Base-by-base conservation (phyloP, 257 asterid species). In the Solanum etuberosum region DNA sequence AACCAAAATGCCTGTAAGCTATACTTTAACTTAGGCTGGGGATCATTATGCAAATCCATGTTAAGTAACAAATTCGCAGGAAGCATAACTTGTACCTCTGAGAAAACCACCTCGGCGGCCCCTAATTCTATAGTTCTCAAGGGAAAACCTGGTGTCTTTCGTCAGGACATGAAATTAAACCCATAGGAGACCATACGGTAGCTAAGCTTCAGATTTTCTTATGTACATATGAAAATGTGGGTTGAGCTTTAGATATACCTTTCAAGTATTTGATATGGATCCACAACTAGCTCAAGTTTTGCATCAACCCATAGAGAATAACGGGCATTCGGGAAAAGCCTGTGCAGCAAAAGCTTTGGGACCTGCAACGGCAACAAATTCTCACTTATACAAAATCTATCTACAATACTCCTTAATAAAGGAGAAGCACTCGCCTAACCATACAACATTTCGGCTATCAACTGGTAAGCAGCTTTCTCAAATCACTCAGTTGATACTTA, bases 271-370 rank as follows among this genome's bases (percentile, higher is more conserved):
- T 92, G 95, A 90, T 93, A 85, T 83, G 99, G 99, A 91, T 96
- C 99, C 86, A 95, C 98, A 85, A 94, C 94, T 61, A 96, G 96
- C 91, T 96, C 97, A 81, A 96, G 98, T 88, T 96, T 96, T 81
- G 98, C 99, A 91, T 96, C 99, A 61, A 96, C 88, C 98, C 99
- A 96, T 86, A 96, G 71, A 31, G 99, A 96, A 91, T 96, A 96
- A 48, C 94, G 94, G 40, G 96, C 93, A 90, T 92, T 93, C 4
- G 98, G 99, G 84, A 94, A 96, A 89, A 96, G 96, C 87, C 98
- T 92, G 88, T 95, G 99, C 82, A 95, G 93, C 71, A 96, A 93
- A 88, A 96, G 96, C 90, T 96, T 96, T 31, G 99, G 99, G 83
- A 96, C 87, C 99, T 96, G 96, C 77, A 85, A 86, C 72, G 82